Conservation (phyloP, 352 stramenopile species). For the Phytophthora vignae region DNA sequence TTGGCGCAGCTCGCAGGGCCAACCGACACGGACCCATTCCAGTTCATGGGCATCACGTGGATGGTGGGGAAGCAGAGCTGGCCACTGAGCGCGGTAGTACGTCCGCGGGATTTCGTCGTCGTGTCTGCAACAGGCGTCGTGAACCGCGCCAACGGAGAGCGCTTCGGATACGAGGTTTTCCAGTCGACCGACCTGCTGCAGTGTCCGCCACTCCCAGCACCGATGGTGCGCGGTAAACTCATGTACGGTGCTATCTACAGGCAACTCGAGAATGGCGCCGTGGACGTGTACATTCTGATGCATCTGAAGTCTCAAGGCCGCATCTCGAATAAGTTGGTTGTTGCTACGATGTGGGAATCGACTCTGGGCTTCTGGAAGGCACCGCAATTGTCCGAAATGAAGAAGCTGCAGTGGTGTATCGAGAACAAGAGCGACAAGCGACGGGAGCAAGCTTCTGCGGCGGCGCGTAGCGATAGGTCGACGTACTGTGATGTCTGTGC, state of each 20-base stretch:
- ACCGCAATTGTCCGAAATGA: conserved; percentile 17
- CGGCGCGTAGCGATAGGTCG: background rate
- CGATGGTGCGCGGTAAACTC: conserved; percentile 28
- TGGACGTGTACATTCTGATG: conserved; percentile 34
- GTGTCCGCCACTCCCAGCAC: conserved; percentile 13
- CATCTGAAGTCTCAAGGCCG: conserved; percentile 22
- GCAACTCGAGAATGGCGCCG: conserved; percentile 17
- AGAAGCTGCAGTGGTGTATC: conserved; percentile 39
- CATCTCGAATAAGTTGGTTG: conserved; percentile 17
- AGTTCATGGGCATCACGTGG: conserved; percentile 37
- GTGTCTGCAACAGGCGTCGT: conserved; percentile 30
- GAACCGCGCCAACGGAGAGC: conserved; percentile 21
- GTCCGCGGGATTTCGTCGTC: conserved; percentile 33
- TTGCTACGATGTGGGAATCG: conserved; percentile 26
- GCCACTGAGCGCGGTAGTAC: conserved; percentile 16
- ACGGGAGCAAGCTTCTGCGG: background rate
- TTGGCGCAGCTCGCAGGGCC: conserved; percentile 31
- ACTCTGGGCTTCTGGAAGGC: conserved; percentile 26
- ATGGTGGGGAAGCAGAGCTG: conserved; percentile 16
- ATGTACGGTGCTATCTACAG: conserved; percentile 33
- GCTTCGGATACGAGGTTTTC: conserved; percentile 57
- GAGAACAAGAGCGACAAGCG: background rate
- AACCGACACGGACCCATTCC: conserved; percentile 30
- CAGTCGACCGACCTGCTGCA: conserved; percentile 50
- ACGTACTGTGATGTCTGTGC: too few species aligned